Conservation (phyloP, 805 yeast species). For the Candida loeiensis region DNA sequence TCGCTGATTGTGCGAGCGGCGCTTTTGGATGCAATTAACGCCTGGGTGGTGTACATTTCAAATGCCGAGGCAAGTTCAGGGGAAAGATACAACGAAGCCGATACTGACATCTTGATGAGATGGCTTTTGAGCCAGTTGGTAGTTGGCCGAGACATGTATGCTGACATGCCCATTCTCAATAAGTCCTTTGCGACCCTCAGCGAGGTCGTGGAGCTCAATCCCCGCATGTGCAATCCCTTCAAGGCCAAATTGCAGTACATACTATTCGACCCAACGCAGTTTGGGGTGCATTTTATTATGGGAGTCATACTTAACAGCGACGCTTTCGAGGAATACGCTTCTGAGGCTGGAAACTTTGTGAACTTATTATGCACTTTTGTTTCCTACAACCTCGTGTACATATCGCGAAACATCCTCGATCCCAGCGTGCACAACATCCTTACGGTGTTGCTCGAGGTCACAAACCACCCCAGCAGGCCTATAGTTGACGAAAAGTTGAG, state of each 20-base stretch:
- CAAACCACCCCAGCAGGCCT: conserved; percentile 56
- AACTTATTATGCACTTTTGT: conserved; percentile 44
- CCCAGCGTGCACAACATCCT: conserved; percentile 39
- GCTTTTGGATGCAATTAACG: conserved; percentile 25
- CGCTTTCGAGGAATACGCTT: conserved; percentile 24
- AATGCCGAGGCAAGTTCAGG: conserved; percentile 33
- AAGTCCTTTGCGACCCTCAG: conserved; percentile 31
- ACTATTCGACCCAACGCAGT: conserved; percentile 39
- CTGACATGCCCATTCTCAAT: conserved; percentile 14
- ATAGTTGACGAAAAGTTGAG: conserved; percentile 55
- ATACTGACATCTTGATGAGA: conserved; percentile 22
- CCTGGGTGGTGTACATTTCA: conserved; percentile 39
- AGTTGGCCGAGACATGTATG: not conserved
- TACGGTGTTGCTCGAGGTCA: conserved; percentile 47
- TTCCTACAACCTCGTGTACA: conserved; percentile 43
- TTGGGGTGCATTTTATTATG: conserved; percentile 43
- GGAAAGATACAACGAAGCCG: conserved; percentile 24
- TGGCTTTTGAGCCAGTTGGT: conserved; percentile 9
- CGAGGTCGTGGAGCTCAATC: conserved; percentile 46
- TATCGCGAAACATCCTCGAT: conserved; percentile 39
- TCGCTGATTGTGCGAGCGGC: not conserved
- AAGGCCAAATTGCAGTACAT: conserved; percentile 27
- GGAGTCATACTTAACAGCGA: conserved; percentile 29
- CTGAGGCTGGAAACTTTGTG: conserved; percentile 40
- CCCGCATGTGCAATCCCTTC: conserved; percentile 34